Base-by-base conservation (phyloP, 805 yeast species). In the Candida vaughaniae region DNA sequence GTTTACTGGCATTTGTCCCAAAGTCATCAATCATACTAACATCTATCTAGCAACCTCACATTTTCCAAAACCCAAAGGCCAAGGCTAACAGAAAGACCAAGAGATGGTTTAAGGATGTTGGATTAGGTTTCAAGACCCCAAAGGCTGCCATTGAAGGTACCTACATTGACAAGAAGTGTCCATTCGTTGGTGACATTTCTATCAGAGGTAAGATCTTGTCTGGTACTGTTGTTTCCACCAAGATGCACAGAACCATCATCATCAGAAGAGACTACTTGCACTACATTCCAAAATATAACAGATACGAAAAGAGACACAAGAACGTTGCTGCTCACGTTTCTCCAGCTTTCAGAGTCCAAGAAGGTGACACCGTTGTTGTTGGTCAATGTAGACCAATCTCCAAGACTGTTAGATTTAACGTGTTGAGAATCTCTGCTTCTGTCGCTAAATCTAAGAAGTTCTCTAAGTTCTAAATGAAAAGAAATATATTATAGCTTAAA, bases 251-350 rank as follows among this genome's bases (percentile, higher is more conserved):
- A 82, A 93, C 99, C 65, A 85, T 93, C 79, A 85, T 93, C 73
- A 86, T 93, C 80, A 90, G 99, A 85, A 91, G 99, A 80, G 98
- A 93, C 71, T 93, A 93, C 95, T 87, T 93, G 73, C 99, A 93
- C 81, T 93, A 88, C 80, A 86, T 93, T 74, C 95, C 98, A 76
- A 93, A 93, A 85, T 93, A 93, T 82, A 93, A 91, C 95, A 90
- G 99, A 86, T 93, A 89, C 87, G 99, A 93, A 82, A 93, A 93
- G 87, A 89, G 99, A 82, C 99, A 93, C 87, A 93, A 93, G 93
- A 93, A 93, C 85, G 82, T 93, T 53, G 95, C 99, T 72, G 99
- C 96, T 64, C 99, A 93, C 80, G 87, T 93, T 66, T 91, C 98
- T 56, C 99, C 99, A 78, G 98, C 98, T 75, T 93, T 93, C 98